Evolutionary conservation across 495 filamentous ascomycete species (phyloP).

Genomic region (Lophiotrema nucula): DNA sequence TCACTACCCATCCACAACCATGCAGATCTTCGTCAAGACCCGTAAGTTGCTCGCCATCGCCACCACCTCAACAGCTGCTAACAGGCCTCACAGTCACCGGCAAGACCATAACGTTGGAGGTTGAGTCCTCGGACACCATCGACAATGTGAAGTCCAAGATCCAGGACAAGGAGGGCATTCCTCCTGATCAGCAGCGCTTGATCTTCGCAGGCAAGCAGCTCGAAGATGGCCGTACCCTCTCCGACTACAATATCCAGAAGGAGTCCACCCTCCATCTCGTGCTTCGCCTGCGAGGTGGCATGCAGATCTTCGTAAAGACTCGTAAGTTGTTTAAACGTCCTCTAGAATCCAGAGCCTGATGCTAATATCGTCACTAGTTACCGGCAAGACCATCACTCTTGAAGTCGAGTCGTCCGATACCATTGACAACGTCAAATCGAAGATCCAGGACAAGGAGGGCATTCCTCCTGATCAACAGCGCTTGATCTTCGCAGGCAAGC

Average conservation of each 20-base stretch:
- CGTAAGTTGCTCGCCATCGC: conserved; percentile 58
- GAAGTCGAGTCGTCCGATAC: conserved; percentile 96
- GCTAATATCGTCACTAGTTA: conserved; percentile 57
- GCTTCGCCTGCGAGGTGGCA: conserved; percentile 95
- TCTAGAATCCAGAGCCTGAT: background rate
- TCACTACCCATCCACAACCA: conserved; percentile 44
- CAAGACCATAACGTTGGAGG: conserved; percentile 99
- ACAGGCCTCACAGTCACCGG: conserved; percentile 64
- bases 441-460: conserved; percentile 78
- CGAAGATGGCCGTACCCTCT: conserved; percentile 93
- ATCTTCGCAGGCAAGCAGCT: conserved; percentile 99
- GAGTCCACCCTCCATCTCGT: conserved; percentile 94
- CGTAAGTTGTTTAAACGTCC: conserved; percentile 53
- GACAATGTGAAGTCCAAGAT: conserved; percentile 99
- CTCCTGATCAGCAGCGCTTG: conserved; percentile 95
- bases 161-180: conserved; percentile 98
- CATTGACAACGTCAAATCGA: conserved; percentile 91
- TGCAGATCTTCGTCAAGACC: conserved; percentile 99
- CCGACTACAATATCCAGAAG: conserved; percentile 99
- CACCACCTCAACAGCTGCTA: conserved; percentile 27
- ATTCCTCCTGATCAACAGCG: conserved; percentile 78
- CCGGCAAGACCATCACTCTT: conserved; percentile 96
- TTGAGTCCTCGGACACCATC: conserved; percentile 96
- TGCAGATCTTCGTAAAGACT: conserved; percentile 79
- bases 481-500: conserved; percentile 71